Evolutionary conservation across 176 grass and related monocot species (phyloP), one percentile per base, ranked within the genome.

Genomic region (Thalia dealbata): DNA sequence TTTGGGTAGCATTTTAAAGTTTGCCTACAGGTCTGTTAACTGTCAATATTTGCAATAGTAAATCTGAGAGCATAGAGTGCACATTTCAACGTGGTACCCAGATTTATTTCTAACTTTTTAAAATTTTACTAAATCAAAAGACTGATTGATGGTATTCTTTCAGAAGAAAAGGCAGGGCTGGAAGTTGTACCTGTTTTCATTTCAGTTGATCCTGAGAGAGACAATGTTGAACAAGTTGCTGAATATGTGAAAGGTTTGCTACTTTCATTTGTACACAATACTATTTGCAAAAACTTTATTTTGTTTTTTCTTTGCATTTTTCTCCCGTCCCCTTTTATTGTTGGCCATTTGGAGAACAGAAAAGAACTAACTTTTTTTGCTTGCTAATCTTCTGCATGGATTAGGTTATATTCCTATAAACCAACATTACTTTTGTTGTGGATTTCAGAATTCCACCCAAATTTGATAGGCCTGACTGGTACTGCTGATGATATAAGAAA

Each of bases 101-200:
- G 52, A 56, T 21, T 15, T 21, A 7, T 22, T 56, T 16, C 3
- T 56, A 56, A 56, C 52, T 56, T 59, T 55, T 56, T 54, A 29
- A 44, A 42, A 30, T 21, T 41, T 75, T 68, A 19, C 16, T 12
- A 24, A 26, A 61, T 42, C 7, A 61, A 6, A 61, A 24, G 6
- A 23, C 54, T 38, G 18, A 52, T 52, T 55, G 3, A 0, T 71
- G 30, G 2, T 50, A 16, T 79, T 59, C 70, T 52, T 79, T 41
- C 84, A 92, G 92, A 91, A 75, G 82, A 77, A 28, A 96, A 76
- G 43, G 64, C 79, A 61, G 85, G 88, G 75, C 82, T 92, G 69
- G 86, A 96, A 82, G 58, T 96, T 78, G 84, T 96, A 54, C 89
- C 92, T 67, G 80, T 96, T 78, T 92, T 96, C 72, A 96, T 96